Evolutionary conservation across 2,329 filamentous ascomycete genomes (phyloP).

Genomic region (Colletotrichum siamense): DNA sequence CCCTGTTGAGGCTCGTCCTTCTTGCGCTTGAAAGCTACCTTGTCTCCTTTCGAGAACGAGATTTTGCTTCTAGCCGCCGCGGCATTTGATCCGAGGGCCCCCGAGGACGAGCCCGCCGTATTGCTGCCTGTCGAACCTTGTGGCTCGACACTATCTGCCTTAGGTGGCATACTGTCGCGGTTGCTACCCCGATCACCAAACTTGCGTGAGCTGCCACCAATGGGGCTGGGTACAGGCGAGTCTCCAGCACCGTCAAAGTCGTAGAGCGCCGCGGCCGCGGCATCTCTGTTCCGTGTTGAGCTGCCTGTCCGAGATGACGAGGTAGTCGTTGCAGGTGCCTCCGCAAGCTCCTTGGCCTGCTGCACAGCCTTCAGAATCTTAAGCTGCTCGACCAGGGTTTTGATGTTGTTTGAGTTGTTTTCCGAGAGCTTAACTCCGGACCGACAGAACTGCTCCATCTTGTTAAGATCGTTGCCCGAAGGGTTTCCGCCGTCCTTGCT

Average conservation of each 20-base stretch:
- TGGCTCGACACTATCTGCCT: conserved; percentile 62
- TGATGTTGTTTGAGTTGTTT: conserved; percentile 39
- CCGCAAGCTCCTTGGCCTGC: conserved; percentile 47
- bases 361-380: conserved; percentile 48
- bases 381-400: conserved; percentile 45
- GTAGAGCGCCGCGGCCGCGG: conserved; percentile 42
- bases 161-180: conserved; percentile 60
- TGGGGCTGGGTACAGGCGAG: conserved; percentile 50
- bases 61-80: conserved; percentile 45
- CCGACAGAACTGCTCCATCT: conserved; percentile 49
- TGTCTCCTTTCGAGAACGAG: conserved; percentile 65
- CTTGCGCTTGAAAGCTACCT: conserved; percentile 71
- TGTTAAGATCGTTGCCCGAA: conserved; percentile 34
- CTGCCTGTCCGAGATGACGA: conserved; percentile 22
- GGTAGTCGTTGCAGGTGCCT: conserved; percentile 25
- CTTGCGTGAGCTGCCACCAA: conserved; percentile 36
- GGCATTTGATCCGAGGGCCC: conserved; percentile 18
- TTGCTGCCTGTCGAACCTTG: conserved; percentile 46
- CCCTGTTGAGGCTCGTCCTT: conserved; percentile 44
- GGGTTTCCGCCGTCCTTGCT: conserved; percentile 37
- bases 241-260: conserved; percentile 51
- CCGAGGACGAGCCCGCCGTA: conserved; percentile 31
- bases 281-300: conserved; percentile 17
- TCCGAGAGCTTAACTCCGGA: conserved; percentile 47
- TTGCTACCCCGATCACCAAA: conserved; percentile 40